phyloP scores from a whole-genome alignment of 805 yeast species.

The Yamadazyma scolyti region DNA sequence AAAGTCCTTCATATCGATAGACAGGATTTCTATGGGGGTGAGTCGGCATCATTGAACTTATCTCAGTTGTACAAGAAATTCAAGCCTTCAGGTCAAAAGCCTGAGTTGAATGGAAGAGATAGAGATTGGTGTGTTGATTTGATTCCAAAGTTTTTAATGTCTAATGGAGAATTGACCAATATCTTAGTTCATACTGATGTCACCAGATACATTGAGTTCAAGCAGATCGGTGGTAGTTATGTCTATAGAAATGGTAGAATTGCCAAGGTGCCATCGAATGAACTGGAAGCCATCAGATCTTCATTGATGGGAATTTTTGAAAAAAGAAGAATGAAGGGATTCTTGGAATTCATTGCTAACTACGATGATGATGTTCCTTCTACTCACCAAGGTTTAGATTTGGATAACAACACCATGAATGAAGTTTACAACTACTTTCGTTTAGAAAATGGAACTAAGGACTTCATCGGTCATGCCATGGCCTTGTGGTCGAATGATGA shows the following conservation, averaged over 20 bases:
- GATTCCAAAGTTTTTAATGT: constrained; percentile 96
- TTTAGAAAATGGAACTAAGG: constrained; percentile 87
- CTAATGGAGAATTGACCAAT: constrained; percentile 95
- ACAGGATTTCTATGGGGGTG: constrained; percentile 95
- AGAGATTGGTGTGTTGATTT: constrained; percentile 98
- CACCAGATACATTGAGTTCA: constrained; percentile 92
- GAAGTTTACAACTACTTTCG: constrained; percentile 88
- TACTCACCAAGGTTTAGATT: constrained; percentile 82
- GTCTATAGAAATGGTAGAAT: constrained; percentile 88
- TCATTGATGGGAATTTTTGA: constrained; percentile 95
- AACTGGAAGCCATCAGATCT: constrained; percentile 84
- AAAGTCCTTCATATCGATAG: constrained; percentile 95
- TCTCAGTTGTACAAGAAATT: constrained; percentile 72
- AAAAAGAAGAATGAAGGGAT: constrained; percentile 90
- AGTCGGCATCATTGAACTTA: constrained; percentile 78
- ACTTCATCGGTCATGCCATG: constrained; percentile 98
- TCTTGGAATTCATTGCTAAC: constrained; percentile 80
- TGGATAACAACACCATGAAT: constrained; percentile 87
- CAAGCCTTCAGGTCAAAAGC: constrained; percentile 69
- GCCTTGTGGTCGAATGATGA: constrained; percentile 94
- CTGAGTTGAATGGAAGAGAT: constrained; percentile 80
- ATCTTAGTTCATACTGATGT: constrained; percentile 94
- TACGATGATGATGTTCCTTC: constrained; percentile 74
- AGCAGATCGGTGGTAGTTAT: constrained; percentile 93
- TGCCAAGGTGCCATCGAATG: constrained; percentile 93